Evolutionary conservation across 2,329 filamentous ascomycete genomes (phyloP), one percentile per base, ranked within the genome.

Genomic region (Tolypocladium sp.): DNA sequence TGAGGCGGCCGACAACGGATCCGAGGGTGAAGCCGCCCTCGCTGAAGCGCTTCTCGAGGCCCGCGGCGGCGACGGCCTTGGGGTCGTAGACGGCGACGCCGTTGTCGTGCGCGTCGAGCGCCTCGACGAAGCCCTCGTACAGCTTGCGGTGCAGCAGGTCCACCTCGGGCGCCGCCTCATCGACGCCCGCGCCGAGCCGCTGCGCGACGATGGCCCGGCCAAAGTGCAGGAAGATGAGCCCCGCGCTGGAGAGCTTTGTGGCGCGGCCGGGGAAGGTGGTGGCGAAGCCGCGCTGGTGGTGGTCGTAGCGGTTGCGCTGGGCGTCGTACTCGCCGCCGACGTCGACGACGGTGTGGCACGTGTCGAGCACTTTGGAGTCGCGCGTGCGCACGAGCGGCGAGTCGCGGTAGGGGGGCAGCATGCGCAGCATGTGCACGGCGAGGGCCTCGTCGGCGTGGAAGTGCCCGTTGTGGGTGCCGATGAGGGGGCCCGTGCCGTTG

Each of bases 391-490:
- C 80, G 51, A 99, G 88, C 51, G 81, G 73, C 33, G 91, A 87
- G 66, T 82, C 77, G 59, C 81, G 74, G 79, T 97, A 99, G 60
- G 87, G 78, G 27, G 94, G 93, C 22, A 97, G 88, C 59, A 89
- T 84, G 64, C 92, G 91, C 66, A 99, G 89, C 81, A 99, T 91
- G 80, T 96, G 92, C 64, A 99, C 92, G 60, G 94, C 94, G 51
- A 99, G 86, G 62, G 94, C 93, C 79, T 99, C 94, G 75, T 99
- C 94, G 73, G 94, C 94, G 79, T 99, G 94, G 83, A 99, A 99
- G 80, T 97, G 92, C 66, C 94, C 94, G 77, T 89, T 97, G 83
- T 99, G 94, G 37, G 94, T 99, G 70, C 92, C 94, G 72, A 97
- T 95, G 66, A 86, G 76, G 64, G 88, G 65, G 52, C 67, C 67